These are phyloP conservation scores for Suhomyces chickasaworum DNA, from an alignment of 1,139 yeast species.

Conservation along the genomic window DNA sequence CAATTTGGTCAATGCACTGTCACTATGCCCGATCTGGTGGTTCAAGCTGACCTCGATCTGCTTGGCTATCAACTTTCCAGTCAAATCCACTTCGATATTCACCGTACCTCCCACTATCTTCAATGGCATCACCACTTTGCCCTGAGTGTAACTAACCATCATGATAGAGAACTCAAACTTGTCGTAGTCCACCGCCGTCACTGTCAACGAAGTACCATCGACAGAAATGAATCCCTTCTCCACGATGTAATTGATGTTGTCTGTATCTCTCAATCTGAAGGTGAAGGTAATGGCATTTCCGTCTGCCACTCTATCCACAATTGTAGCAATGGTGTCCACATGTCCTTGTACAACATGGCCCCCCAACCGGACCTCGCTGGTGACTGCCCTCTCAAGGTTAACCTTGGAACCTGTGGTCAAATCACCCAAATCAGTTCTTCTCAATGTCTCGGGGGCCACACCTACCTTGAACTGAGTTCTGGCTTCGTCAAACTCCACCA, in stretches of 20 bases:
- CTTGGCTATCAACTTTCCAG: slow-evolving; percentile 88
- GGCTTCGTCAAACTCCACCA: slow-evolving; percentile 69
- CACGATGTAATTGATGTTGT: slow-evolving; percentile 73
- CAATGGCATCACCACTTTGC: slow-evolving; percentile 69
- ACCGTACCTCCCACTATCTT: slow-evolving; percentile 67
- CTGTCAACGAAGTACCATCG: slow-evolving; percentile 93
- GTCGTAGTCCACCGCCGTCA: slow-evolving; percentile 68
- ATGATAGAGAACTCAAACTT: slow-evolving; percentile 72
- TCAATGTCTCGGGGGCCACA: slow-evolving; percentile 87
- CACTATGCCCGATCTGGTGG: slow-evolving; percentile 52
- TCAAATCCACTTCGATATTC: slow-evolving; percentile 90
- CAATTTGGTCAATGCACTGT: slow-evolving; percentile 42
- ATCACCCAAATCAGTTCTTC: slow-evolving; percentile 73
- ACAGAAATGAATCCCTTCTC: slow-evolving; percentile 91
- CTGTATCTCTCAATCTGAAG: slow-evolving; percentile 68
- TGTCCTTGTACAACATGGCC: slow-evolving; percentile 99
- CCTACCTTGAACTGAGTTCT: slow-evolving; percentile 76
- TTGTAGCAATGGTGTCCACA: slow-evolving; percentile 83
- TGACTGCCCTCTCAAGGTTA: slow-evolving; percentile 88
- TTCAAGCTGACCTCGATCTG: slow-evolving; percentile 65
- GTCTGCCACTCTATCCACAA: slow-evolving; percentile 57
- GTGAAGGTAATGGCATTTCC: slow-evolving; percentile 80
- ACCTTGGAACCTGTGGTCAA: slow-evolving; percentile 62
- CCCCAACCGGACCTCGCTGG: slow-evolving; percentile 82
- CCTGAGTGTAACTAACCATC: slow-evolving; percentile 91